Conservation (phyloP, 768 basidiomycete species). For the Dioszegia hungarica region DNA sequence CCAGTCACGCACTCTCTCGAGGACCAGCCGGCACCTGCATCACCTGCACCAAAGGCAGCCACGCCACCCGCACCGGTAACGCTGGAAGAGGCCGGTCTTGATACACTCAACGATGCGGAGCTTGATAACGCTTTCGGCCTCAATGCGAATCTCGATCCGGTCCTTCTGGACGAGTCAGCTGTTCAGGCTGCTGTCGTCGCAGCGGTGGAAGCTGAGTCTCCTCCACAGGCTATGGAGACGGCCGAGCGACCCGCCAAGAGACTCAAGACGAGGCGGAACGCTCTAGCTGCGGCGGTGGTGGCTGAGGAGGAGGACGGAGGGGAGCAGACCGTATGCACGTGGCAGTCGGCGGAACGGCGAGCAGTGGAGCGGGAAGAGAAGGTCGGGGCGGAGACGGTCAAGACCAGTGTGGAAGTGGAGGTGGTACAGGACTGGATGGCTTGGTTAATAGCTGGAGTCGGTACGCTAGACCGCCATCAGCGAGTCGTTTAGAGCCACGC, state of each 20-base stretch:
- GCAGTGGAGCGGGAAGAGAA: not conserved
- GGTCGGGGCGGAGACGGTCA: not conserved
- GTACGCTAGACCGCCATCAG: constrained; percentile 51
- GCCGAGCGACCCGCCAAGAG: constrained; percentile 11
- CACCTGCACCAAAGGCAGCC: not conserved
- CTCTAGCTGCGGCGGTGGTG: constrained; percentile 27
- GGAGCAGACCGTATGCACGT: constrained; percentile 18
- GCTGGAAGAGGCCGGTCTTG: constrained; percentile 1
- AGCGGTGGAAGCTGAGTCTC: too few species aligned
- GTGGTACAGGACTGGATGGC: constrained; percentile 92
- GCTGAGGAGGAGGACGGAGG: constrained; percentile 30
- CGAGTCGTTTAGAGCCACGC: not conserved
- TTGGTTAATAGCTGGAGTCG: constrained; percentile 94
- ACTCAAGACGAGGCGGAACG: constrained; percentile 26
- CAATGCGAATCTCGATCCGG: not conserved
- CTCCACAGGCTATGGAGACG: not conserved
- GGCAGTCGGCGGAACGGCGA: constrained; percentile 15
- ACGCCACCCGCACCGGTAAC: constrained; percentile 5
- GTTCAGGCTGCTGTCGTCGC: too few species aligned
- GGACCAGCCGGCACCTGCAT: not conserved
- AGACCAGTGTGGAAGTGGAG: constrained; percentile 54
- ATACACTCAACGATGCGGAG: not conserved
- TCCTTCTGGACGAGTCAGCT: not conserved
- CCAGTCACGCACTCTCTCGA: not conserved
- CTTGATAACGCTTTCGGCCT: not conserved